Percentiles rank a stretch among this genome's conserved stretches.
Conservation (phyloP, 2,329 filamentous ascomycete genomes). For the Hymenoscyphus albidus region DNA sequence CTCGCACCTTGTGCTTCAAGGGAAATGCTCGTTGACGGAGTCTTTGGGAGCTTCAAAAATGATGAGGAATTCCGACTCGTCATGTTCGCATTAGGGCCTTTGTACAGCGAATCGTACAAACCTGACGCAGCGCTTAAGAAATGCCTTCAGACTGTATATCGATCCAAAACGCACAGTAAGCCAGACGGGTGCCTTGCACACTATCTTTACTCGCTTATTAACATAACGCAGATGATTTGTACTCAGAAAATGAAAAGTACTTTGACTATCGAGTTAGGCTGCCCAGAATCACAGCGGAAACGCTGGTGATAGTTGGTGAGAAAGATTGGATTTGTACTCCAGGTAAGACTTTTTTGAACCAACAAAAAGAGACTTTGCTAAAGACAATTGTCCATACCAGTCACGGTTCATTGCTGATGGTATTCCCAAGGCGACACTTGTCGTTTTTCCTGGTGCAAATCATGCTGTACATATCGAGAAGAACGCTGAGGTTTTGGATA, state of each 20-base stretch:
- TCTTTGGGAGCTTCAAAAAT: slow-evolving; percentile 38
- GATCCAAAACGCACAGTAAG: slow-evolving; percentile 39
- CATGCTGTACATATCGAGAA: slow-evolving; percentile 39
- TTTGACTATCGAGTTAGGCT: slow-evolving; percentile 38
- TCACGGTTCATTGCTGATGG: slow-evolving; percentile 33
- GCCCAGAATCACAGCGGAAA: slow-evolving; percentile 34
- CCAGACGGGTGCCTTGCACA: background rate
- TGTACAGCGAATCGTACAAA: slow-evolving; percentile 38
- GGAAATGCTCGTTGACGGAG: slow-evolving; percentile 38
- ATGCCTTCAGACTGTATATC: slow-evolving; percentile 34
- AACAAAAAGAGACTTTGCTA: background rate
- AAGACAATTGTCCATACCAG: slow-evolving; percentile 27
- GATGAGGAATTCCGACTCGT: slow-evolving; percentile 39
- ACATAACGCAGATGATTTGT: slow-evolving; percentile 34
- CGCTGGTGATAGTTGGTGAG: slow-evolving; percentile 38
- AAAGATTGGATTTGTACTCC: slow-evolving; percentile 41
- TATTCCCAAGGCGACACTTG: slow-evolving; percentile 31
- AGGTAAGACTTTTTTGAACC: slow-evolving; percentile 22
- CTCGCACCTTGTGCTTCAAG: slow-evolving; percentile 37
- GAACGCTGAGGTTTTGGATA: slow-evolving; percentile 30
- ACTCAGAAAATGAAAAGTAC: slow-evolving; percentile 37
- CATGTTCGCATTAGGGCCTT: slow-evolving; percentile 38
- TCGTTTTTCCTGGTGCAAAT: slow-evolving; percentile 35
- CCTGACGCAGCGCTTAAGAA: slow-evolving; percentile 34
- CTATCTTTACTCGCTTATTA: background rate